These are phyloP conservation scores for Gaillardinia entomophila DNA, from an alignment of 805 yeast species.

Conservation along the genomic window DNA sequence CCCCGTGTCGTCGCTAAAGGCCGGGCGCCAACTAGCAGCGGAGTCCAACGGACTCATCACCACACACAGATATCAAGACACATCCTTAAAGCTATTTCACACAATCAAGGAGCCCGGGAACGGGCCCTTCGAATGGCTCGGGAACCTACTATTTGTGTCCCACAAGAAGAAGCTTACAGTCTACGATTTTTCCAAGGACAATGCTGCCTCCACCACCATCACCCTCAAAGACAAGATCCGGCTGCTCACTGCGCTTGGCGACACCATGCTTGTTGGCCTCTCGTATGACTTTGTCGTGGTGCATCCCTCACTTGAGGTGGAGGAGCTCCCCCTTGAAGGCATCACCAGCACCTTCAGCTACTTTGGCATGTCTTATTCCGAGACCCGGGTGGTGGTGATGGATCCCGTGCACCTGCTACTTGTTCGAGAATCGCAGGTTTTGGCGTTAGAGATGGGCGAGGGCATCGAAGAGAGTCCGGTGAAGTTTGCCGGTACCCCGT, in stretches of 20 bases:
- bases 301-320: conserved; percentile 14
- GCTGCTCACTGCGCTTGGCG: conserved; percentile 4
- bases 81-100: no score
- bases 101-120: no score
- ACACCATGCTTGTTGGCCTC: conserved; percentile 14
- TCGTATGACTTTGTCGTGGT: conserved; percentile 20
- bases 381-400: conserved; percentile 16
- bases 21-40: no score
- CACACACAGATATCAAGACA: no score
- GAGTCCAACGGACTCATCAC: no score
- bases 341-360: conserved; percentile 29
- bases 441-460: conserved; percentile 7
- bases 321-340: conserved; percentile 14
- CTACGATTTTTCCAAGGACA: conserved; percentile 21
- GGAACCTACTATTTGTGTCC: conserved; percentile 9
- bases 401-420: conserved; percentile 12
- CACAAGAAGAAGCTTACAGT: conserved; percentile 24
- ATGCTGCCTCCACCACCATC: conserved; percentile 20
- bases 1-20: no score
- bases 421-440: conserved; percentile 29
- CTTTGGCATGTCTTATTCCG: conserved; percentile 29
- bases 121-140: no score
- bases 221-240: conserved; percentile 24
- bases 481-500: conserved; percentile 20
- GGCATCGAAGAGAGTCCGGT: conserved; percentile 14